Base-by-base conservation (phyloP, 306 rosid genomes). In the Cotoneaster glaucophyllus region DNA sequence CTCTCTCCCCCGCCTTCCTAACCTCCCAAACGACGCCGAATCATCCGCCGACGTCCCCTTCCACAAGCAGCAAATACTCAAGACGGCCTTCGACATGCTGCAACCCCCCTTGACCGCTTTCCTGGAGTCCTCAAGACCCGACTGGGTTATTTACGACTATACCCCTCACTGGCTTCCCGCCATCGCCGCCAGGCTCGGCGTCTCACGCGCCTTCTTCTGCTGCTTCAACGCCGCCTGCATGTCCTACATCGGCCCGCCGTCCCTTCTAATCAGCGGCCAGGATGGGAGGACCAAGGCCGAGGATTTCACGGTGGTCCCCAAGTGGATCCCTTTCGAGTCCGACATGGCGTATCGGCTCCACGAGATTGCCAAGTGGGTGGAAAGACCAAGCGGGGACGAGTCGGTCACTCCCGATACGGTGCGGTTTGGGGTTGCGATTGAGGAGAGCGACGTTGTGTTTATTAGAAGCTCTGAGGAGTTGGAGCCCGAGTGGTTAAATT, bases 111-210 rank as follows among this genome's bases (percentile, higher is more conserved):
- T 85, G 11, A 4, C 54, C 29, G 11, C 21, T 17, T 76, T 79
- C 43, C 82, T 83, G 4, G 41, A 63, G 52, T 32, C 78, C 56
- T 26, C 37, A 4, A 14, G 34, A 4, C 84, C 84, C 7, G 87
- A 86, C 52, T 86, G 90, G 87, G 74, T 86, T 54, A 32, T 86
- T n/a, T 81, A 84, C 81, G 90, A 84, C 71, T 86, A 84, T 41
- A 74, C 90, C 77, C 62, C 90, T n/a, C 86, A 83, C 80, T 86
- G 87, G 90, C 82, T 86, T 58, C 86, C 79, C 29, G 71, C n/a
- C 17, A 82, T 72, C 52, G 86, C 87, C 17, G 74, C 84, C 43
- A 48, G 43, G 74, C 74, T 78, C 64, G 79, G 81, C 31, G 17
- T 76, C 24, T 54, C 88, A 2, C 69, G 81, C 58, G 79, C 78